phyloP scores from a whole-genome alignment of 2,329 filamentous ascomycete species.

The Thielaviopsis musarum region DNA sequence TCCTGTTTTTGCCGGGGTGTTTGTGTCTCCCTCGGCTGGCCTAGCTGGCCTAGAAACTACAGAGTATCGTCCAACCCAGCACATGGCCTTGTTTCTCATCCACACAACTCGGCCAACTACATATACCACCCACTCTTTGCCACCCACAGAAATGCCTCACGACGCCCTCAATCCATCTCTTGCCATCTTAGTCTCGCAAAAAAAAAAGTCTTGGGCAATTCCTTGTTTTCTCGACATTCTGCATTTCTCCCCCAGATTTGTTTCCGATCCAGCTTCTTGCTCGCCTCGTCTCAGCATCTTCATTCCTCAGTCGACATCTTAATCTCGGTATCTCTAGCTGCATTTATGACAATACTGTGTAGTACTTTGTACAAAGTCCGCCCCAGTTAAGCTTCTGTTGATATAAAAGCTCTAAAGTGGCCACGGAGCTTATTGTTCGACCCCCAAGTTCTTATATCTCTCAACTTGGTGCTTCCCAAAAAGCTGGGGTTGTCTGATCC shows the following conservation, averaged over 20 bases:
- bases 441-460: neutral
- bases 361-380: neutral
- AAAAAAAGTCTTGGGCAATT: neutral
- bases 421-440: neutral
- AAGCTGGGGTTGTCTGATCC: constrained; percentile 3
- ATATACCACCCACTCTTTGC: no score
- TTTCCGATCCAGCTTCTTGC: neutral
- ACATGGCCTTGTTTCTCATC: no score
- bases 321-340: no score
- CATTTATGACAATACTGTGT: no score
- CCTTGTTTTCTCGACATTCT: neutral
- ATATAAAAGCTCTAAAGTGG: neutral
- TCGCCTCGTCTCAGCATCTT: neutral
- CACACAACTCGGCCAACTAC: no score
- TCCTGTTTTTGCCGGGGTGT: no score
- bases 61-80: no score
- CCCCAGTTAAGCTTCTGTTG: no score
- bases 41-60: no score
- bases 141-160: no score
- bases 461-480: neutral
- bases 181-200: neutral
- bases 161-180: neutral
- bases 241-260: neutral
- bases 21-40: no score
- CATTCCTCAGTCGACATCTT: neutral